These are phyloP conservation scores for Limnanthes douglasii DNA, from an alignment of 345 rosid genomes.

Conservation along the genomic window DNA sequence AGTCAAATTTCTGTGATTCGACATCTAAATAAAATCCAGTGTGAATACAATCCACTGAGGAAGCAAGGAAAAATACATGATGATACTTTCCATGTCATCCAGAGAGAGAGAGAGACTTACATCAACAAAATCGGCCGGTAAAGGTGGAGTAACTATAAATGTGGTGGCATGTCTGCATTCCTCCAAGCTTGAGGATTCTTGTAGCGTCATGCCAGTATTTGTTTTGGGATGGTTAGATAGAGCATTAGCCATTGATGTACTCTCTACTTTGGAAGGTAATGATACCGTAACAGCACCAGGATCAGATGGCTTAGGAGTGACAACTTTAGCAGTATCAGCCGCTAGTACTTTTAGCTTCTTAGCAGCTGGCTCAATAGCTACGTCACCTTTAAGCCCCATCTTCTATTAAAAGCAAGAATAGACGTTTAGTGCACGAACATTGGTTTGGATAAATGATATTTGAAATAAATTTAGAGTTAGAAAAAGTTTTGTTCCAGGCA, in stretches of 20 bases:
- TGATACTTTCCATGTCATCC: no score
- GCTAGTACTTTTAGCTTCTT: slow-evolving; percentile 46
- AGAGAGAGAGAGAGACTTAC: slow-evolving; percentile 29
- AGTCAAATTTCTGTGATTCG: neutral
- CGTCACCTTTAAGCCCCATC: slow-evolving; percentile 51
- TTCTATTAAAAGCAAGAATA: slow-evolving; percentile 26
- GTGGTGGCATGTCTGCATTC: slow-evolving; percentile 58
- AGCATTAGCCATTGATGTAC: slow-evolving; percentile 19
- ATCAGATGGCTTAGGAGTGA: slow-evolving; percentile 19
- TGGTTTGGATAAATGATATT: no score
- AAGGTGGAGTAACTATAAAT: slow-evolving; percentile 57
- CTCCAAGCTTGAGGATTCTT: slow-evolving; percentile 27
- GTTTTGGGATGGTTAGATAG: slow-evolving; percentile 26
- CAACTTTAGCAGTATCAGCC: slow-evolving; percentile 22
- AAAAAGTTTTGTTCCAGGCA: no score
- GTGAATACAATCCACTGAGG: no score
- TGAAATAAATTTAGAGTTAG: no score
- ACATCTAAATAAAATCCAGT: neutral
- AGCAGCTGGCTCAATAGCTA: slow-evolving; percentile 35
- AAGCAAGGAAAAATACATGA: no score
- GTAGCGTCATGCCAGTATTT: slow-evolving; percentile 15
- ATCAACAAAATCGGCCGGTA: slow-evolving; percentile 63
- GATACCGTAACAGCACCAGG: slow-evolving; percentile 17
- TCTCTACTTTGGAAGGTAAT: slow-evolving; percentile 21
- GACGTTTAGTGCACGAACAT: neutral